Percentiles rank a stretch among this genome's conserved stretches.
Conservation (phyloP, 2,329 filamentous ascomycete genomes). For the Aspergillus floridensis region DNA sequence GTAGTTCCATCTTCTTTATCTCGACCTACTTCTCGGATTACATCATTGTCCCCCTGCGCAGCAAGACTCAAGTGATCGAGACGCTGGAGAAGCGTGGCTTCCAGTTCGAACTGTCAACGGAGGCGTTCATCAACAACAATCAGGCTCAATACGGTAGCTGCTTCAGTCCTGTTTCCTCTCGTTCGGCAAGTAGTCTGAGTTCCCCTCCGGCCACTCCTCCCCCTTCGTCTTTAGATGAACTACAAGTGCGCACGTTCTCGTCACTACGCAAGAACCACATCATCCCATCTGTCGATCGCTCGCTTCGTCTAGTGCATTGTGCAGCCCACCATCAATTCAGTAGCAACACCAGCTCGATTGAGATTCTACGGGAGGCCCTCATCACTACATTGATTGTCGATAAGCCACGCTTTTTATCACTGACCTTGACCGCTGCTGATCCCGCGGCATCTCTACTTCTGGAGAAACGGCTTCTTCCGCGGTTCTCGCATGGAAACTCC, state of each 20-base stretch:
- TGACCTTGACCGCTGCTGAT: conserved; percentile 47
- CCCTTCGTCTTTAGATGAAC: conserved; percentile 71
- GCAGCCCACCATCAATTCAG: conserved; percentile 59
- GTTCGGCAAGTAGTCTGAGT: conserved; percentile 23
- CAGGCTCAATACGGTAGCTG: conserved; percentile 48
- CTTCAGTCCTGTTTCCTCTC: conserved; percentile 33
- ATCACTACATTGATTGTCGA: conserved; percentile 39
- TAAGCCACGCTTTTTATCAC: conserved; percentile 48
- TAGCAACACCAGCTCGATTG: conserved; percentile 37
- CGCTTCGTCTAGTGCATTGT: conserved; percentile 75
- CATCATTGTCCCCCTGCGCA: conserved; percentile 79
- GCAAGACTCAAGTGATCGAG: conserved; percentile 69
- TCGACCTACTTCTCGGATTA: conserved; percentile 98
- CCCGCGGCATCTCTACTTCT: conserved; percentile 47
- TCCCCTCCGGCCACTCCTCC: conserved; percentile 66
- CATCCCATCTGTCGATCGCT: conserved; percentile 65
- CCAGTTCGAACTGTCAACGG: conserved; percentile 69
- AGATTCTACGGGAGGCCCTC: conserved; percentile 40
- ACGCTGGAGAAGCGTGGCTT: conserved; percentile 79
- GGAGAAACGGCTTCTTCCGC: conserved; percentile 53
- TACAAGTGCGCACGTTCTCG: conserved; percentile 78
- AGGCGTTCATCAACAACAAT: conserved; percentile 62
- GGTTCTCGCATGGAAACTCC: conserved; percentile 64
- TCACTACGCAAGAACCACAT: conserved; percentile 78
- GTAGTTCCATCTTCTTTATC: conserved; percentile 90